Evolutionary conservation across 164 flowering plant genomes (phyloP).

Genomic region (Chimonanthus salicifolius): DNA sequence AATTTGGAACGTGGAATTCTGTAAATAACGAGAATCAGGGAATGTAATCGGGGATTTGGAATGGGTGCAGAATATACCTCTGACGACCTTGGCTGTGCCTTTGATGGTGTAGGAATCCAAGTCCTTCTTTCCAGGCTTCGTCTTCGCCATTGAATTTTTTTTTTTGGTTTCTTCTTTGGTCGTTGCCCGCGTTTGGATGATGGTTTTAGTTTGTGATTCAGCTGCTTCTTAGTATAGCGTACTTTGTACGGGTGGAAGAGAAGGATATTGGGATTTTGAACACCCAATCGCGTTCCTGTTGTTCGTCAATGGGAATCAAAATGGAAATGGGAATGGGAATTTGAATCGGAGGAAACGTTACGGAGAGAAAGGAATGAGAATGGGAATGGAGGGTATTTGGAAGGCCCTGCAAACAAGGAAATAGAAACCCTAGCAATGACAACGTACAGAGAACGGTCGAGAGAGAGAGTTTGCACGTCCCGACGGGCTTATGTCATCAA

Average conservation of each 20-base stretch:
- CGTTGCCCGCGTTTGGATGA: neutral
- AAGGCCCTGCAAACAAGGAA: neutral
- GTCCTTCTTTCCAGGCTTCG: constrained; percentile 45
- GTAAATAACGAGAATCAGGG: neutral
- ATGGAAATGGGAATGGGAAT: neutral
- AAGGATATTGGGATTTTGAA: neutral
- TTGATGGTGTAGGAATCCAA: constrained; percentile 51
- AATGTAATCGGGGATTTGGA: neutral
- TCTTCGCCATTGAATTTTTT: constrained; percentile 40
- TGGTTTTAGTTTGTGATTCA: neutral
- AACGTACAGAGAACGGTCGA: neutral
- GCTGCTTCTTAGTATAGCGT: neutral
- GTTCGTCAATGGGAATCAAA: neutral
- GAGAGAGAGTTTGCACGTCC: neutral
- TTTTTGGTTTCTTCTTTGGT: neutral
- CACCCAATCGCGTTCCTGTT: neutral
- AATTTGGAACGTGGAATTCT: neutral
- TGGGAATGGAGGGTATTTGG: neutral
- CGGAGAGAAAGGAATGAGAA: neutral
- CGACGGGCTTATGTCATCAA: neutral
- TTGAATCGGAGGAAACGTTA: neutral
- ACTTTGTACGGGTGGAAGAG: neutral
- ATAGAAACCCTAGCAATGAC: neutral
- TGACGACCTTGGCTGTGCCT: constrained; percentile 55
- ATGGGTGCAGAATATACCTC: constrained; percentile 22